These are phyloP conservation scores for Petunia axillaris DNA, from an alignment of 257 asterid species.

Conservation along the genomic window DNA sequence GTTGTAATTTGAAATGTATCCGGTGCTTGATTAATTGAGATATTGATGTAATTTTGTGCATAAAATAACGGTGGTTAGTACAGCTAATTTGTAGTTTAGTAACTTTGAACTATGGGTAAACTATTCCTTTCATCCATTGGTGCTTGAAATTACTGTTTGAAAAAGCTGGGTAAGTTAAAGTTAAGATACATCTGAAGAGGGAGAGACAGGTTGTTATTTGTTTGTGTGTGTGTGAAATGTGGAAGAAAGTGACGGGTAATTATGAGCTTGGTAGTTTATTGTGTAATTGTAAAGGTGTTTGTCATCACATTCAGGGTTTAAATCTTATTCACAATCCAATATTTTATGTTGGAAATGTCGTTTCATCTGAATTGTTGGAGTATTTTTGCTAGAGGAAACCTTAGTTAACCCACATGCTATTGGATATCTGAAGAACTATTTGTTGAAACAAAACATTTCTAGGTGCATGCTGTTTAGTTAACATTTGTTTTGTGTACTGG, in stretches of 20 bases:
- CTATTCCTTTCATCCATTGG: conserved; percentile 29
- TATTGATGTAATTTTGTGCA: conserved; percentile 36
- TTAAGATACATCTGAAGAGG: conserved; percentile 39
- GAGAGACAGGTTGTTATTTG: conserved; percentile 36
- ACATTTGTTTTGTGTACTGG: conserved; percentile 24
- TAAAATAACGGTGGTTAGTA: conserved; percentile 48
- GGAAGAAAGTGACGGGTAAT: conserved; percentile 35
- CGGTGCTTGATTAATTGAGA: conserved; percentile 28
- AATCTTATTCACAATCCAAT: not conserved
- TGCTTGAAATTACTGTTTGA: conserved; percentile 38
- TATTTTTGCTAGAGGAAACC: conserved; percentile 1
- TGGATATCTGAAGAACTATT: not conserved
- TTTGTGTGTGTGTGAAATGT: conserved; percentile 32
- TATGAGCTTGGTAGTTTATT: conserved; percentile 42
- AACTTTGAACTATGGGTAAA: conserved; percentile 23
- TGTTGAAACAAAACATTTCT: not conserved
- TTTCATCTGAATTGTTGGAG: conserved; percentile 23
- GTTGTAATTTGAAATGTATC: not conserved
- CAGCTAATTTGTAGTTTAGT: conserved; percentile 30
- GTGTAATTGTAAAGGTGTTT: conserved; percentile 40
- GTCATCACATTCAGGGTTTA: conserved; percentile 36
- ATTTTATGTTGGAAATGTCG: conserved; percentile 26
- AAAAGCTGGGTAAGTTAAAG: conserved; percentile 39
- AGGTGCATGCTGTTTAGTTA: not conserved
- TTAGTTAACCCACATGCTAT: not conserved